A percentile compares a stretch with the other conserved stretches of the same genome.
Conservation (phyloP, 306 rosid genomes). For the Clitoria ternatea region DNA sequence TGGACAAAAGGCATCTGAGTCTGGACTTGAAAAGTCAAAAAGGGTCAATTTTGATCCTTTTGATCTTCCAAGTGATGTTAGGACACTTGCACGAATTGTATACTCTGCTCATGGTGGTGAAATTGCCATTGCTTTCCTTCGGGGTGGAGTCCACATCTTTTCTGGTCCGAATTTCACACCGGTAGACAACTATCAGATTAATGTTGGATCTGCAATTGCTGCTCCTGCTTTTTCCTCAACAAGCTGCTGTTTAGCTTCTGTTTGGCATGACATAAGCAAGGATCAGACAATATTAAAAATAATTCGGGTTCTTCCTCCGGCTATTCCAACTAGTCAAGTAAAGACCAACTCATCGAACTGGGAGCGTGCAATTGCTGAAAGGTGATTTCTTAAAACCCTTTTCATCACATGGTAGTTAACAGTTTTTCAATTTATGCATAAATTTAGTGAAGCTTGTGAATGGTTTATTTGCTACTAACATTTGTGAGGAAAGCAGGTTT, state of each 20-base stretch:
- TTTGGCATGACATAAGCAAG: constrained; percentile 85
- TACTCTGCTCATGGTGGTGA: constrained; percentile 99
- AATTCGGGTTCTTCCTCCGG: constrained; percentile 93
- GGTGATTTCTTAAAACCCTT: constrained; percentile 44
- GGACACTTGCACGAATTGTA: constrained; percentile 89
- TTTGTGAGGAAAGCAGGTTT: constrained; percentile 56
- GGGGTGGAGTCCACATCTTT: constrained; percentile 89
- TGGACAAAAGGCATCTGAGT: constrained; percentile 46
- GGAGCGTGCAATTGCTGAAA: constrained; percentile 98
- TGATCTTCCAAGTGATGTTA: constrained; percentile 96
- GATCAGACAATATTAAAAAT: constrained; percentile 77
- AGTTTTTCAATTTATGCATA: constrained; percentile 1
- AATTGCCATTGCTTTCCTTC: constrained; percentile 87
- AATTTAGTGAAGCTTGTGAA: background rate
- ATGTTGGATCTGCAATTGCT: constrained; percentile 92
- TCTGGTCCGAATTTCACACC: constrained; percentile 82
- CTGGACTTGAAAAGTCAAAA: constrained; percentile 48
- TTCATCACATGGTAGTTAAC: background rate
- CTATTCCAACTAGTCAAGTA: constrained; percentile 65
- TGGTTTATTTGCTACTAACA: constrained; percentile 33
- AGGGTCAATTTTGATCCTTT: constrained; percentile 77
- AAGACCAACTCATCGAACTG: constrained; percentile 68
- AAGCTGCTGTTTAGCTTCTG: constrained; percentile 96
- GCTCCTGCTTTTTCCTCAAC: constrained; percentile 96
- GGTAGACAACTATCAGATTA: constrained; percentile 86